Evolutionary conservation across 177 flowering plant genomes (phyloP).

Genomic region (Vitis hybrid): DNA sequence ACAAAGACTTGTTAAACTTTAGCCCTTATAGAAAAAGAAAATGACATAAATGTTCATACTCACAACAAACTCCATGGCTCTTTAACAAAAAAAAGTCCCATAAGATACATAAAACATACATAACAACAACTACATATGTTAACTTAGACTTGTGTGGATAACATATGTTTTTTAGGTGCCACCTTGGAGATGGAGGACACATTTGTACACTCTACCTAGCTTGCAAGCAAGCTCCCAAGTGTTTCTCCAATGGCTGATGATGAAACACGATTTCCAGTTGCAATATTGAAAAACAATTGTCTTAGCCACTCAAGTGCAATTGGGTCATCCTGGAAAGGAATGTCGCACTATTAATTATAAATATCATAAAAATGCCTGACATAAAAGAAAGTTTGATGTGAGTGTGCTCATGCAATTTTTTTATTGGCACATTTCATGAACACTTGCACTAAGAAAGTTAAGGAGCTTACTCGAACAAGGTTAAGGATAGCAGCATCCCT

Average conservation of each 20-base stretch:
- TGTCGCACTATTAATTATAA: not conserved
- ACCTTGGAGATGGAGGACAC: no score
- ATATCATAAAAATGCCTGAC: not conserved
- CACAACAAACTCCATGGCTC: no score
- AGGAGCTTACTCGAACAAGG: conserved; percentile 13
- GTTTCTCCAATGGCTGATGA: not conserved
- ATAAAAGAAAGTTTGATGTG: not conserved
- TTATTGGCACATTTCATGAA: no score
- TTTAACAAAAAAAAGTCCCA: no score
- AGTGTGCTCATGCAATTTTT: not conserved
- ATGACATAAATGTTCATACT: no score
- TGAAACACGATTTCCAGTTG: not conserved
- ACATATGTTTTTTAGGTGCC: no score
- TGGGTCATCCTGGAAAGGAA: conserved; percentile 17
- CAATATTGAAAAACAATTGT: conserved; percentile 7
- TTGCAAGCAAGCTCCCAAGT: not conserved
- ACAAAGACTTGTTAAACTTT: no score
- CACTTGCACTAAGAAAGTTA: not conserved
- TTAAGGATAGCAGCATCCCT: not conserved
- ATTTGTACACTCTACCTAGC: not conserved
- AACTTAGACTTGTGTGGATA: no score
- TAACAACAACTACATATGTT: no score
- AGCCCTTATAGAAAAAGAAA: no score
- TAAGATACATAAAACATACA: no score
- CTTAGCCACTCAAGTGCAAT: not conserved